These are phyloP conservation scores for Halenospora varia DNA, from an alignment of 495 filamentous ascomycete genomes.

Conservation along the genomic window DNA sequence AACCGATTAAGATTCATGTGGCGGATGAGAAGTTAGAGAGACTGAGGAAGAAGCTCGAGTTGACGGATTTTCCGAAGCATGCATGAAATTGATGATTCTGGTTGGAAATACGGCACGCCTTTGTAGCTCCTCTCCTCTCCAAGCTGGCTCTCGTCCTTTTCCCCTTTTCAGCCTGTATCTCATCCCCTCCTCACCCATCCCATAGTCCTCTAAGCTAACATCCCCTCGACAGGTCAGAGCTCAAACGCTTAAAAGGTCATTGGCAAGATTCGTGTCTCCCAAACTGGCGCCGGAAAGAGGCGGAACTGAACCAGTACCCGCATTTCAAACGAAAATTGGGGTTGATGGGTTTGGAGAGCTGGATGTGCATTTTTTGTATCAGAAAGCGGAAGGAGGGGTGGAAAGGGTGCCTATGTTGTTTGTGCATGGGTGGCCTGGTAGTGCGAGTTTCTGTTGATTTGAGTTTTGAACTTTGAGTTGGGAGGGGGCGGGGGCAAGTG, in stretches of 20 bases:
- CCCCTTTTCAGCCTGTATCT: too few relatives aligned
- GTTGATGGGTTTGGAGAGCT: conserved; percentile 41
- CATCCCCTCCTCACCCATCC: too few relatives aligned
- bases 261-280: conserved; percentile 39
- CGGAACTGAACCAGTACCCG: conserved; percentile 47
- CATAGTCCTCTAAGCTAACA: too few relatives aligned
- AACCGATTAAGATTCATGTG: conserved; percentile 36
- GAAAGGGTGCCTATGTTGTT: conserved; percentile 54
- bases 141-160: background rate
- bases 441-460: conserved; percentile 5
- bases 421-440: conserved; percentile 49
- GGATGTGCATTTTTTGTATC: conserved; percentile 50
- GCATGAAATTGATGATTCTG: conserved; percentile 34
- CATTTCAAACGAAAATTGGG: conserved; percentile 50
- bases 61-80: conserved; percentile 34
- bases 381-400: conserved; percentile 35
- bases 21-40: conserved; percentile 32
- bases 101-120: conserved; percentile 40
- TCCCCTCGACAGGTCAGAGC: too few relatives aligned
- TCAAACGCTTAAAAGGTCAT: conserved; percentile 37
- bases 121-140: conserved; percentile 2
- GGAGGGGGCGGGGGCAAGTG: too few relatives aligned
- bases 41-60: conserved; percentile 38
- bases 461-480: conserved; percentile 36
- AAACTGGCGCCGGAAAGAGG: conserved; percentile 47